A percentile compares a stretch with the other conserved stretches of the same genome.
phyloP scores from a whole-genome alignment of 176 grass and related monocot species.

The Rhynchospora breviuscula region DNA sequence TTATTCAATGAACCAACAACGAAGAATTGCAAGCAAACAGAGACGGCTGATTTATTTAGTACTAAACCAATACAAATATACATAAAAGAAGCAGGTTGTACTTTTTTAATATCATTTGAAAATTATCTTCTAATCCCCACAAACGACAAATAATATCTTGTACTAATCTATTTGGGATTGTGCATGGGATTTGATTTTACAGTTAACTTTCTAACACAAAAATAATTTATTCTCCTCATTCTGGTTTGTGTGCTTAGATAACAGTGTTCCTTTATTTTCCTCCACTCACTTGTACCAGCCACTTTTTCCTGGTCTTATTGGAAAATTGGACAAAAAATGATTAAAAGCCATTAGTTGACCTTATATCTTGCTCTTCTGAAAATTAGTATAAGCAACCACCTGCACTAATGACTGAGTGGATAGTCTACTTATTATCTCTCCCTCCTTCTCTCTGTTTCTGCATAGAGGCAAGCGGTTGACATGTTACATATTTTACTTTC shows the following conservation, averaged over 20 bases:
- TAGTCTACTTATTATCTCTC: not conserved
- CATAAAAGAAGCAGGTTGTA: not conserved
- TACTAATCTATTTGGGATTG: not conserved
- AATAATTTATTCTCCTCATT: not conserved
- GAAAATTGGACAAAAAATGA: not conserved
- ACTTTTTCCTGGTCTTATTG: not conserved
- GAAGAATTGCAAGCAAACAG: slow-evolving; percentile 14
- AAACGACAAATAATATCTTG: slow-evolving; percentile 17
- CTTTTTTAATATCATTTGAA: slow-evolving; percentile 7
- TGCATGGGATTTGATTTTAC: not conserved
- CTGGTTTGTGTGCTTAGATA: not conserved
- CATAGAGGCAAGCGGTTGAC: not conserved
- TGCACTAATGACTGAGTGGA: not conserved
- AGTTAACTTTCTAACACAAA: not conserved
- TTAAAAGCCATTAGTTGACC: too few relatives aligned
- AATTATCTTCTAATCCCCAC: slow-evolving; percentile 18
- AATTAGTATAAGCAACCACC: too few relatives aligned
- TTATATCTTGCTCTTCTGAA: too few relatives aligned
- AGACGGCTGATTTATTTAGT: not conserved
- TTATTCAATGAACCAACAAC: not conserved
- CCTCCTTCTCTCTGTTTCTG: not conserved
- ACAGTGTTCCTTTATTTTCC: not conserved
- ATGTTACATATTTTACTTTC: not conserved
- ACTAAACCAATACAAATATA: not conserved
- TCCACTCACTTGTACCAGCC: not conserved